phyloP scores from a whole-genome alignment of 768 basidiomycete species.

The Rhizopogon vulgaris region DNA sequence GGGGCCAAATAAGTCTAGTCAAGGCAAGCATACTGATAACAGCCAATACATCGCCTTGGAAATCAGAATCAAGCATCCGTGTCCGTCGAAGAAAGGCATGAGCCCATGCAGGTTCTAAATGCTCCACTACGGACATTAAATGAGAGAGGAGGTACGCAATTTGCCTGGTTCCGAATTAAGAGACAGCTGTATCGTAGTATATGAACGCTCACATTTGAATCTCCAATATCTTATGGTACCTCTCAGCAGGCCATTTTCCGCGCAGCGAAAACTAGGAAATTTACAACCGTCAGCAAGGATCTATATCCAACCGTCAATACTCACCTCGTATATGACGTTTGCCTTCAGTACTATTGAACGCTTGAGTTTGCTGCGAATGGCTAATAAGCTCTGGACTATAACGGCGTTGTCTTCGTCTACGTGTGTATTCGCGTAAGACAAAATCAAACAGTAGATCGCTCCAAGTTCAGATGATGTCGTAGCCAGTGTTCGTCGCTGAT shows the following conservation, averaged over 20 bases:
- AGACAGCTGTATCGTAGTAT: background rate
- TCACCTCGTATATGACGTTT: slow-evolving; percentile 65
- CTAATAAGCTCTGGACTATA: slow-evolving; percentile 62
- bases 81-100: slow-evolving; percentile 70
- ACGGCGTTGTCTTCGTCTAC: slow-evolving; percentile 42
- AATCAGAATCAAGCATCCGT: slow-evolving; percentile 69
- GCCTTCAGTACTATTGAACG: slow-evolving; percentile 48
- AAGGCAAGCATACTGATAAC: slow-evolving; percentile 54
- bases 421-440: slow-evolving; percentile 63
- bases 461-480: slow-evolving; percentile 66
- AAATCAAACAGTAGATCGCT: slow-evolving; percentile 65
- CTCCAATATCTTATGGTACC: slow-evolving; percentile 66
- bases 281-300: background rate
- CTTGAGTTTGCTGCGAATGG: slow-evolving; percentile 68
- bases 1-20: background rate
- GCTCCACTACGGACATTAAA: slow-evolving; percentile 64
- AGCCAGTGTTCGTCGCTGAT: slow-evolving; percentile 65
- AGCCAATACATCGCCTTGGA: slow-evolving; percentile 80
- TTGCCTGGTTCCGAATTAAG: slow-evolving; percentile 39
- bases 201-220: slow-evolving; percentile 51
- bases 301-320: slow-evolving; percentile 6
- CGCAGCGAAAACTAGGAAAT: slow-evolving; percentile 58
- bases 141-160: slow-evolving; percentile 65
- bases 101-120: slow-evolving; percentile 73
- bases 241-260: slow-evolving; percentile 74